Evolutionary conservation across 1,284 basidiomycete genomes (phyloP), one percentile per base, ranked within the genome.

Genomic region (Fistulina hepatica): DNA sequence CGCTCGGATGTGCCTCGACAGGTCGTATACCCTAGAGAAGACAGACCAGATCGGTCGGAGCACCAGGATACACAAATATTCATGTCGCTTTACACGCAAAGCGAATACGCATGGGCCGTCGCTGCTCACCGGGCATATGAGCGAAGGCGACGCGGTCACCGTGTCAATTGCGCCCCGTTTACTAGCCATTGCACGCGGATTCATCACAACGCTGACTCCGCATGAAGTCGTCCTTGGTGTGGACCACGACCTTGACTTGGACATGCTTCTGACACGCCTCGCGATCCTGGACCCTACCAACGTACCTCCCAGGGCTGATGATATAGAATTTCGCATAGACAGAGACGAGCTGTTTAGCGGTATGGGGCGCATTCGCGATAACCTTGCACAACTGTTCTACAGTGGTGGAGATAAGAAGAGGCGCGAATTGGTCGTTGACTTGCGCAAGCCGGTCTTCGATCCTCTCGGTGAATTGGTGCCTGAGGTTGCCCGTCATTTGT

Each of bases 321-420:
- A 16, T 43, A 61, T 77, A 15, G 55, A 81, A 6, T 97, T 92
- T 61, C 74, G 93, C 17, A 80, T 98, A 43, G 94, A 98, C 67
- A 86, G 81, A 52, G 95, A 98, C 56, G 94, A 98, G 56, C 62
- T 97, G 28, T 73, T 77, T 6, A 75, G 77, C 7, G 89, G 92
- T 1, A 84, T 97, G 78, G 78, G 78, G 31, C 71, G 86, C 21
- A 78, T 97, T 49, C 73, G 94, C 5, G 81, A 89, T 47, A 97
- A 97, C 52, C 73, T 98, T 21, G 84, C 92, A 0, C 79, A 81
- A 41, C 55, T 98, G 6, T 97, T 98, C 60, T 85, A 89, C 51
- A 76, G 73, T 0, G 76, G 82, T 17, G 78, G 76, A 2, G 76
- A 82, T 39, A 59, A 66, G 12, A 69, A 74, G 28, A 64, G 76